A percentile compares a stretch with the other conserved stretches of the same genome.
phyloP scores from a whole-genome alignment of 352 stramenopile species.

The Globisporangium solare region DNA sequence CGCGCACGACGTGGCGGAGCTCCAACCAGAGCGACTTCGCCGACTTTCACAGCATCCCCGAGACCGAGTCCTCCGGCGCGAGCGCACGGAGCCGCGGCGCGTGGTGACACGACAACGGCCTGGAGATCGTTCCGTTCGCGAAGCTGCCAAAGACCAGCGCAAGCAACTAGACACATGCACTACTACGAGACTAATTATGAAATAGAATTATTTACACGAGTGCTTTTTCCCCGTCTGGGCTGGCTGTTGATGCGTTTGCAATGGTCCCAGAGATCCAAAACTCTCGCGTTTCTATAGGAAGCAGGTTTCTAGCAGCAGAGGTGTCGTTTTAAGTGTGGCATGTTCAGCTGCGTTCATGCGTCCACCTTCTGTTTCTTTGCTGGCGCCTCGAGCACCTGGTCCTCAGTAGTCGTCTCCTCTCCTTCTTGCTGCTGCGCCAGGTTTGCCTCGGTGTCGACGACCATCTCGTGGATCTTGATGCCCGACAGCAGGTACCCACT shows the following conservation, averaged over 20 bases:
- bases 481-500: slow-evolving; percentile 94
- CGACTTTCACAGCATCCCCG: slow-evolving; percentile 17
- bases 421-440: background rate
- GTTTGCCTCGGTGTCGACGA: background rate
- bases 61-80: slow-evolving; percentile 9
- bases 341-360: background rate
- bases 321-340: background rate
- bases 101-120: background rate
- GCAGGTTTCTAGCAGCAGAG: too few species aligned
- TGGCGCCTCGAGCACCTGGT: background rate
- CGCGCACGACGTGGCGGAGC: slow-evolving; percentile 17
- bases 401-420: background rate
- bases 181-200: too few species aligned
- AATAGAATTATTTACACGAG: too few species aligned
- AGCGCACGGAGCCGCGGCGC: slow-evolving; percentile 2
- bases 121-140: too few species aligned
- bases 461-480: slow-evolving; percentile 79
- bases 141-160: too few species aligned
- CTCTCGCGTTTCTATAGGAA: too few species aligned
- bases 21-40: slow-evolving; percentile 15
- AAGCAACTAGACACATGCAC: too few species aligned
- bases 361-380: slow-evolving; percentile 17
- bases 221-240: too few species aligned
- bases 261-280: too few species aligned
- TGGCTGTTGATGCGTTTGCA: too few species aligned